phyloP scores from a whole-genome alignment of 352 stramenopile genomes.

The Globisporangium takayamanum region DNA sequence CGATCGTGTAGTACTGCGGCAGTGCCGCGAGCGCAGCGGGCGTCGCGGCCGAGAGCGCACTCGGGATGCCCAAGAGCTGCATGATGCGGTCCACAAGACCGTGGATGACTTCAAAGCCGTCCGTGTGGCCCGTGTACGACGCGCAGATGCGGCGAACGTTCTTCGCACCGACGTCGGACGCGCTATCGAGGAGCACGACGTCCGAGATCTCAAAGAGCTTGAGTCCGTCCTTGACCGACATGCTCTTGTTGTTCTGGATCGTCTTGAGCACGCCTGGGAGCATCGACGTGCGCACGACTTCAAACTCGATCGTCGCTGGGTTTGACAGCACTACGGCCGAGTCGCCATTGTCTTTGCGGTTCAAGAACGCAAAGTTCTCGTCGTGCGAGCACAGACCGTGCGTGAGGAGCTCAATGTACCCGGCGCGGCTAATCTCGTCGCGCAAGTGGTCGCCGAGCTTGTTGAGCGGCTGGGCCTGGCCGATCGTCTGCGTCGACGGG shows the following conservation, averaged over 20 bases:
- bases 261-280: slow-evolving; percentile 98
- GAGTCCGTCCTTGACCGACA: slow-evolving; percentile 95
- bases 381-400: slow-evolving; percentile 95
- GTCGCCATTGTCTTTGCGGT: slow-evolving; percentile 69
- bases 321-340: slow-evolving; percentile 96
- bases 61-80: slow-evolving; percentile 93
- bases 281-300: slow-evolving; percentile 98
- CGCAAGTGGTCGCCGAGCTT: slow-evolving; percentile 96
- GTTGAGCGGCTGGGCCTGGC: slow-evolving; percentile 95
- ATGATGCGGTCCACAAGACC: slow-evolving; percentile 99
- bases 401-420: slow-evolving; percentile 98
- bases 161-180: slow-evolving; percentile 91
- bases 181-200: slow-evolving; percentile 94
- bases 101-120: slow-evolving; percentile 99
- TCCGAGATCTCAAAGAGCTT: slow-evolving; percentile 99
- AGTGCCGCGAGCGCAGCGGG: slow-evolving; percentile 45
- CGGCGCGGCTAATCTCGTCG: slow-evolving; percentile 96
- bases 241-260: slow-evolving; percentile 97
- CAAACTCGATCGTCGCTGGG: slow-evolving; percentile 98
- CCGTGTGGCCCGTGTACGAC: slow-evolving; percentile 95
- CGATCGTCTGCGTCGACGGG: slow-evolving; percentile 94
- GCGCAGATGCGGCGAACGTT: slow-evolving; percentile 96
- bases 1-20: slow-evolving; percentile 80
- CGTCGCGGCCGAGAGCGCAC: slow-evolving; percentile 47
- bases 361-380: slow-evolving; percentile 97